Evolutionary conservation across 257 asterid species (phyloP).

Genomic region (Misopates orontium): DNA sequence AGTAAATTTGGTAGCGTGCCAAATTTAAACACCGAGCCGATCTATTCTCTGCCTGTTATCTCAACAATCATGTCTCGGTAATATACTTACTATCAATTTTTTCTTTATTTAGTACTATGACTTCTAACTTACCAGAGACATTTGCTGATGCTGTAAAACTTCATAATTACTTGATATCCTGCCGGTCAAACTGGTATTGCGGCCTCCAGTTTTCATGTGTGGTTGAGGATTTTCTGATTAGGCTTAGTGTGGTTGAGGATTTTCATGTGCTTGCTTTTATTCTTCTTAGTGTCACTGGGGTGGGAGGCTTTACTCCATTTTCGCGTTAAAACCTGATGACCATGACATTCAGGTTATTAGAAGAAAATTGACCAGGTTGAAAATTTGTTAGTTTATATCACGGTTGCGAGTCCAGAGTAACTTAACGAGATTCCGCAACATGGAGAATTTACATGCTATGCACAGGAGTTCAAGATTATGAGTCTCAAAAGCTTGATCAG

Average conservation of each 20-base stretch:
- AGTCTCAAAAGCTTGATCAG: too few relatives aligned
- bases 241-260: conserved; percentile 10
- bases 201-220: conserved; percentile 14
- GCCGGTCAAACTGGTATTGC: conserved; percentile 18
- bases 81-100: conserved; percentile 11
- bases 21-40: conserved; percentile 50
- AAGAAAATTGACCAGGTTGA: neutral
- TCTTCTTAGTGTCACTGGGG: conserved; percentile 9
- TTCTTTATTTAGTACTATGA: conserved; percentile 14
- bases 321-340: neutral
- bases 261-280: too few relatives aligned
- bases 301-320: neutral
- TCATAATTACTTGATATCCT: conserved; percentile 17
- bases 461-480: neutral
- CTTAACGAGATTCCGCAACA: neutral
- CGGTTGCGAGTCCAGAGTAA: neutral
- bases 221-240: conserved; percentile 12
- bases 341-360: too few relatives aligned
- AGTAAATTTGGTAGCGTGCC: conserved; percentile 47
- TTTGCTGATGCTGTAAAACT: neutral
- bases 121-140: conserved; percentile 24
- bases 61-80: conserved; percentile 74
- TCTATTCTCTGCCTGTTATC: conserved; percentile 43
- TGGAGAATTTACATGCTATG: neutral
- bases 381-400: conserved; percentile 9